Percentiles rank a stretch among this genome's conserved stretches.
Conservation (phyloP, 495 filamentous ascomycete species). For the Filosporella fistucella region DNA sequence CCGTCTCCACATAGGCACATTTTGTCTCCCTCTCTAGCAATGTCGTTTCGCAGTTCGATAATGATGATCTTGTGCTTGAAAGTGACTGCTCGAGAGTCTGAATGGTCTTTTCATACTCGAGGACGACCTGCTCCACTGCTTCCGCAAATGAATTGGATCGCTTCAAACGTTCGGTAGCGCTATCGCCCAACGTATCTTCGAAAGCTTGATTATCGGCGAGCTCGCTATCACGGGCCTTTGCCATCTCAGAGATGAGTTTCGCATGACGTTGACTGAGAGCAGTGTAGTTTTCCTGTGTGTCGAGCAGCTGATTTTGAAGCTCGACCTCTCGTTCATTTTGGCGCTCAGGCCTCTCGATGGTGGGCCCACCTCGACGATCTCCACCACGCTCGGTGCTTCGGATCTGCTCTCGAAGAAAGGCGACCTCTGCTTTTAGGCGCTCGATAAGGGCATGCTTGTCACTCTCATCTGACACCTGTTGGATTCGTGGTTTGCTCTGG, state of each 20-base stretch:
- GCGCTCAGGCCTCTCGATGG: slow-evolving; percentile 72
- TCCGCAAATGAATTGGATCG: slow-evolving; percentile 92
- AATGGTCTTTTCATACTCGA: slow-evolving; percentile 99
- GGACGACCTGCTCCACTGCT: slow-evolving; percentile 90
- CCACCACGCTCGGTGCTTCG: slow-evolving; percentile 50
- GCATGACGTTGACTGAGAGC: slow-evolving; percentile 88
- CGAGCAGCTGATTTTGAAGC: slow-evolving; percentile 89
- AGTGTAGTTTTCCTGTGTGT: slow-evolving; percentile 92
- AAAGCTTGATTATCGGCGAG: slow-evolving; percentile 42
- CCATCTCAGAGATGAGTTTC: slow-evolving; percentile 90
- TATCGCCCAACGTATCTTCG: slow-evolving; percentile 62
- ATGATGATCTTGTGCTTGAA: slow-evolving; percentile 78
- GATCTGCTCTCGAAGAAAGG: slow-evolving; percentile 92
- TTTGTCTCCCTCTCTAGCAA: slow-evolving; percentile 92
- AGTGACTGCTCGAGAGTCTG: slow-evolving; percentile 89
- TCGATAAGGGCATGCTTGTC: slow-evolving; percentile 96
- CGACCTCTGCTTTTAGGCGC: slow-evolving; percentile 86
- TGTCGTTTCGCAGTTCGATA: slow-evolving; percentile 78
- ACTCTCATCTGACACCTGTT: slow-evolving; percentile 82
- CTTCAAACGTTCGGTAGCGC: slow-evolving; percentile 83
- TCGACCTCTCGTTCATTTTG: slow-evolving; percentile 83
- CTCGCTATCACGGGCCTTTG: slow-evolving; percentile 71
- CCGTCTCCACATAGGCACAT: slow-evolving; percentile 85
- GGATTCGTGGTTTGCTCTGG: slow-evolving; percentile 94
- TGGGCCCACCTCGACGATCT: slow-evolving; percentile 50